Conservation (phyloP, 306 rosid genomes). For the Trifolium repens region DNA sequence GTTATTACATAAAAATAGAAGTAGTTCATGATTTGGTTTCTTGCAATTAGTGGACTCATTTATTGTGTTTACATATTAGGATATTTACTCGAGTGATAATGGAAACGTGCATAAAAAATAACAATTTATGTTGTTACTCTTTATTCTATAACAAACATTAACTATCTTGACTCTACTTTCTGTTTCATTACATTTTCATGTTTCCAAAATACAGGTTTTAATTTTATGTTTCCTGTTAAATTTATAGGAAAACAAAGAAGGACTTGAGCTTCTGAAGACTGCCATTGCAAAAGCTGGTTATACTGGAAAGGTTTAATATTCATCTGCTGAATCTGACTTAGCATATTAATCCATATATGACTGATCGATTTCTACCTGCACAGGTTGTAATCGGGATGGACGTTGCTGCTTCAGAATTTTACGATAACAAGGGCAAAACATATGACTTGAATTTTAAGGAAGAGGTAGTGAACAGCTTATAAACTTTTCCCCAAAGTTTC, state of each 20-base stretch:
- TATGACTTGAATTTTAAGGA: constrained; percentile 97
- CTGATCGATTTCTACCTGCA: constrained; percentile 27
- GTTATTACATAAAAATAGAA: constrained; percentile 5
- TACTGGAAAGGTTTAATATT: constrained; percentile 70
- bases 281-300: constrained; percentile 98
- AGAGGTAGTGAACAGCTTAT: constrained; percentile 62
- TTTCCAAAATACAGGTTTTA: background rate
- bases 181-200: background rate
- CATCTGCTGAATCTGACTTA: constrained; percentile 7
- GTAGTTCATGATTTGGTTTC: constrained; percentile 13
- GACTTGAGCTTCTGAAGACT: constrained; percentile 93
- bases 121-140: background rate
- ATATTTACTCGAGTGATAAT: constrained; percentile 5
- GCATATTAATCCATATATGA: constrained; percentile 19
- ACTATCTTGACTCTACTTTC: background rate
- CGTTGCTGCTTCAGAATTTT: constrained; percentile 99
- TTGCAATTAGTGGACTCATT: background rate
- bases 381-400: constrained; percentile 99
- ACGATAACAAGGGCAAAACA: constrained; percentile 60
- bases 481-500: background rate
- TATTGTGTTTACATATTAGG: constrained; percentile 18
- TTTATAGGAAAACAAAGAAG: constrained; percentile 88
- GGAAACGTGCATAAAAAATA: background rate
- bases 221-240: background rate
- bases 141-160: background rate